Percentiles rank a stretch among this genome's conserved stretches.
Conservation (phyloP, 371 early-diverging fungal species). For the Actinomortierella ambigua region DNA sequence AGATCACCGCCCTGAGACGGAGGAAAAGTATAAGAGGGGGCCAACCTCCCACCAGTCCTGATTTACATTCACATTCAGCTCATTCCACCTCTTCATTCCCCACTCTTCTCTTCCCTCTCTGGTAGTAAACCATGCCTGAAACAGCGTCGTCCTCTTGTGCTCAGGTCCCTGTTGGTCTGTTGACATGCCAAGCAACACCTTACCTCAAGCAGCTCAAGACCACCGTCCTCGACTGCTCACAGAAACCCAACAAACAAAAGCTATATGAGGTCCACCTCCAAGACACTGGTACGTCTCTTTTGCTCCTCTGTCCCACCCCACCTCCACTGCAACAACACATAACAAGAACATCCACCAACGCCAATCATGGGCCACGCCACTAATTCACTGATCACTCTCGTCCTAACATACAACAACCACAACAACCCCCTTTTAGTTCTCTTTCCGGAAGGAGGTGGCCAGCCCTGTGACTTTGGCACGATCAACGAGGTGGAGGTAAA, state of each 20-base stretch:
- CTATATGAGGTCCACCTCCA: constrained; percentile 50
- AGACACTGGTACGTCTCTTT: constrained; percentile 41
- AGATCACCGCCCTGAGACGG: no score
- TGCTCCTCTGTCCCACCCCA: background rate
- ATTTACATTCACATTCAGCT: background rate
- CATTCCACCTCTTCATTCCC: background rate
- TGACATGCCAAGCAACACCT: constrained; percentile 51
- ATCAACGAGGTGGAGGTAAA: constrained; percentile 60
- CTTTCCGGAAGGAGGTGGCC: constrained; percentile 80
- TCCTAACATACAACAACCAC: no score
- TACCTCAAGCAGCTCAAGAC: constrained; percentile 44
- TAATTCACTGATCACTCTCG: background rate
- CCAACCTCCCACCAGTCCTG: no score
- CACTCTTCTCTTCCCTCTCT: background rate
- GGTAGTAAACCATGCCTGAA: background rate
- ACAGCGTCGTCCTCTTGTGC: background rate
- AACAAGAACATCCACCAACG: no score
- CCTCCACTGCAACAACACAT: no score
- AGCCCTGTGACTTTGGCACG: constrained; percentile 71
- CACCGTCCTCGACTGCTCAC: constrained; percentile 46
- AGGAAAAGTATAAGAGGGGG: no score
- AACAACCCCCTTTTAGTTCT: constrained; percentile 48
- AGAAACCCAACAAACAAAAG: constrained; percentile 43
- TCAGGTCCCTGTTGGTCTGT: constrained; percentile 48
- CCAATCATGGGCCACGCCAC: no score